phyloP scores from a whole-genome alignment of 106 monocot genomes.

The Acanthochlamys bracteata region DNA sequence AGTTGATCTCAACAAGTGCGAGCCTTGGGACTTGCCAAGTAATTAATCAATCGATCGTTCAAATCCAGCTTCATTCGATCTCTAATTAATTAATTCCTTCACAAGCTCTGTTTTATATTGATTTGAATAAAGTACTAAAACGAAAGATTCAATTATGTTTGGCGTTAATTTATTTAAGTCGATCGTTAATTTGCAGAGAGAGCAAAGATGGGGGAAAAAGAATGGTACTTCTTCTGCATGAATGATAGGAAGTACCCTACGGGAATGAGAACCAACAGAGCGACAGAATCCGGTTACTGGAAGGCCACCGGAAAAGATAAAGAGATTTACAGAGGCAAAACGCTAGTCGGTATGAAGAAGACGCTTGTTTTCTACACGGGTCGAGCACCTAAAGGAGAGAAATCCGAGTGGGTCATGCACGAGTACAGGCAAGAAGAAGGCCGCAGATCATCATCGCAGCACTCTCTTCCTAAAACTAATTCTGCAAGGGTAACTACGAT shows the following conservation, averaged over 20 bases:
- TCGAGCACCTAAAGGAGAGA: slow-evolving; percentile 62
- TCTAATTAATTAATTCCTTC: too few species aligned
- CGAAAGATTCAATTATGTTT: background rate
- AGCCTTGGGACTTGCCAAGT: slow-evolving; percentile 54
- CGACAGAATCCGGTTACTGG: slow-evolving; percentile 68
- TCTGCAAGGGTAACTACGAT: too few species aligned
- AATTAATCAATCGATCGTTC: background rate
- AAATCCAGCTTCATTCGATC: background rate
- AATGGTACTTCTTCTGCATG: slow-evolving; percentile 74
- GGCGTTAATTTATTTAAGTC: background rate
- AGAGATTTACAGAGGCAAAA: slow-evolving; percentile 33
- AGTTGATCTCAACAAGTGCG: slow-evolving; percentile 37
- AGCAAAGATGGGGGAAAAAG: slow-evolving; percentile 79
- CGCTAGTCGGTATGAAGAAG: slow-evolving; percentile 69
- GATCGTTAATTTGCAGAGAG: slow-evolving; percentile 15
- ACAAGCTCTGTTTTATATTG: background rate
- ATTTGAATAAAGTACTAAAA: background rate
- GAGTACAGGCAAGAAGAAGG: slow-evolving; percentile 31
- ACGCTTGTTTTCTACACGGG: slow-evolving; percentile 82
- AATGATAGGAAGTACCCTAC: slow-evolving; percentile 74
- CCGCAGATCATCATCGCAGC: too few species aligned
- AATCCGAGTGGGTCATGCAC: slow-evolving; percentile 75
- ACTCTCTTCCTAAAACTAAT: too few species aligned
- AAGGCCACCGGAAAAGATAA: slow-evolving; percentile 86
- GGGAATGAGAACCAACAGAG: slow-evolving; percentile 68